Conservation (phyloP, 2,329 filamentous ascomycete genomes). For the Alternaria novae-zelandiae region DNA sequence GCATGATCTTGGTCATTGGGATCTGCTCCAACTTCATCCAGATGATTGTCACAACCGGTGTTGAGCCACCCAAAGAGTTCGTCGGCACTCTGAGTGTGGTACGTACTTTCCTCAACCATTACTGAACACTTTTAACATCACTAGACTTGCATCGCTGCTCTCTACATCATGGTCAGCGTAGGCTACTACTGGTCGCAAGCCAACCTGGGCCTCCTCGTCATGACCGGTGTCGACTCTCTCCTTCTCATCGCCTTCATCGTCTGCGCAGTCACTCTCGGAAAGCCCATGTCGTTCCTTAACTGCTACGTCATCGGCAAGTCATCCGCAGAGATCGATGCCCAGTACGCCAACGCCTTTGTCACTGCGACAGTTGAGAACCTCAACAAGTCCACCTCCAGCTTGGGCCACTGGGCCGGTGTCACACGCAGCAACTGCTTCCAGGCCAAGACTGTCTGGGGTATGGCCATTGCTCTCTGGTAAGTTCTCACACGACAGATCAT, state of each 20-base stretch:
- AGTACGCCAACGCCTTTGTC: constrained; percentile 61
- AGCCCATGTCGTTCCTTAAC: constrained; percentile 78
- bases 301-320: constrained; percentile 66
- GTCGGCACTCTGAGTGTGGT: constrained; percentile 82
- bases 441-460: constrained; percentile 86
- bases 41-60: constrained; percentile 71
- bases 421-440: constrained; percentile 73
- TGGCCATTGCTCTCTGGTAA: constrained; percentile 77
- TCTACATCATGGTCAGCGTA: constrained; percentile 74
- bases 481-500: constrained; percentile 26
- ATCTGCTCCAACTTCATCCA: constrained; percentile 83
- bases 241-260: constrained; percentile 80
- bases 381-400: constrained; percentile 56
- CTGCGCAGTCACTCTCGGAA: constrained; percentile 77
- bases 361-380: constrained; percentile 60
- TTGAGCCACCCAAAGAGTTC: constrained; percentile 72
- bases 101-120: constrained; percentile 49
- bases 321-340: constrained; percentile 52
- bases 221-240: constrained; percentile 69
- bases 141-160: constrained; percentile 76
- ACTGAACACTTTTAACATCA: constrained; percentile 11
- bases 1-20: constrained; percentile 78
- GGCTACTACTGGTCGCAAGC: constrained; percentile 84
- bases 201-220: constrained; percentile 74
- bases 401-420: constrained; percentile 65